Conservation (phyloP, 129 eudicot genomes). For the Scalesia atractyloides region DNA sequence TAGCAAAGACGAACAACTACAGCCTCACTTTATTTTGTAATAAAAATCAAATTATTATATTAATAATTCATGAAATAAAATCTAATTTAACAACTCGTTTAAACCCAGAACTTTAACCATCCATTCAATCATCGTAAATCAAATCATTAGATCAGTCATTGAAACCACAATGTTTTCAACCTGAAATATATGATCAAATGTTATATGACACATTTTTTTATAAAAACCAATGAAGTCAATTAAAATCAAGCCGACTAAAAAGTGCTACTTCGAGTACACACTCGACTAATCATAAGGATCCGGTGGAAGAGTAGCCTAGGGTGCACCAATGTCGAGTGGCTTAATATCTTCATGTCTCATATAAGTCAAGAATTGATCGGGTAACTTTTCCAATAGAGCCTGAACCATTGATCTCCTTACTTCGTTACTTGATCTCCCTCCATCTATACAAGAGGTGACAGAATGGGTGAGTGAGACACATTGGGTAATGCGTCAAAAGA, state of each 20-base stretch:
- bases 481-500: background rate
- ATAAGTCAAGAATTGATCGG: slow-evolving; percentile 80
- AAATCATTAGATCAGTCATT: no score
- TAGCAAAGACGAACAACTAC: no score
- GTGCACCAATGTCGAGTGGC: slow-evolving; percentile 36
- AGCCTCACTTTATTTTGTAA: no score
- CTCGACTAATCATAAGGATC: background rate
- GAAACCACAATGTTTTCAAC: no score
- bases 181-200: no score
- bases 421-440: slow-evolving; percentile 20
- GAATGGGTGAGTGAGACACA: background rate
- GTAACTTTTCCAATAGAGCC: slow-evolving; percentile 78
- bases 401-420: slow-evolving; percentile 58
- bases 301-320: background rate
- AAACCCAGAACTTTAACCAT: no score
- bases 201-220: no score
- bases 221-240: background rate
- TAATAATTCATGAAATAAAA: no score
- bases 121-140: no score
- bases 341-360: slow-evolving; percentile 80
- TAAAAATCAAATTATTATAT: no score
- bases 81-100: no score
- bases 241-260: background rate
- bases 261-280: background rate
- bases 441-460: slow-evolving; percentile 46